Conservation (phyloP, 2,329 filamentous ascomycete genomes). For the Fonsecaea nubica region DNA sequence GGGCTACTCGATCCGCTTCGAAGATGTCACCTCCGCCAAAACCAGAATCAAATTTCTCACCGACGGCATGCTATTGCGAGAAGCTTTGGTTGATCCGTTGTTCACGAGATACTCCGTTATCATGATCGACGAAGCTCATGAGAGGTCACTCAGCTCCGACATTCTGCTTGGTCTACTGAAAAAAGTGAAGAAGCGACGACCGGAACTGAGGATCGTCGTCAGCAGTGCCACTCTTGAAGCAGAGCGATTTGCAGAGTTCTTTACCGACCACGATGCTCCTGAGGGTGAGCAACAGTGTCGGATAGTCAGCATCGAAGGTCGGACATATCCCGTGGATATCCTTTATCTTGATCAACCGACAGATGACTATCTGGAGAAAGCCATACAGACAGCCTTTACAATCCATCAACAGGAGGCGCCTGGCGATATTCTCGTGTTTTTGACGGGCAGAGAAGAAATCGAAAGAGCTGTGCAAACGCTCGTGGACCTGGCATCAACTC, state of each 20-base stretch:
- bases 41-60: constrained; percentile 96
- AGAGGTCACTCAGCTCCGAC: constrained; percentile 90
- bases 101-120: constrained; percentile 91
- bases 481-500: constrained; percentile 70
- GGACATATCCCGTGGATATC: constrained; percentile 86
- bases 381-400: constrained; percentile 81
- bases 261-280: constrained; percentile 54
- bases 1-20: constrained; percentile 89
- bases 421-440: constrained; percentile 88
- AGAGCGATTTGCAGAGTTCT: constrained; percentile 82
- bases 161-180: constrained; percentile 87
- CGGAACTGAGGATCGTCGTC: constrained; percentile 84
- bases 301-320: constrained; percentile 85
- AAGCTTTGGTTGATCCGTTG: constrained; percentile 90
- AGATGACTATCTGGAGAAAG: constrained; percentile 85
- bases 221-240: constrained; percentile 94
- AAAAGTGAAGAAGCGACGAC: constrained; percentile 80
- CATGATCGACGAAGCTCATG: constrained; percentile 97
- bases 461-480: constrained; percentile 80
- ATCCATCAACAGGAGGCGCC: constrained; percentile 81
- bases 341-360: constrained; percentile 78
- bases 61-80: constrained; percentile 86
- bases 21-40: constrained; percentile 83
- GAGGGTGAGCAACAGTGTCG: constrained; percentile 54
- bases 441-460: constrained; percentile 93